phyloP scores from a whole-genome alignment of 1,284 basidiomycete genomes.

The Pholiota adiposa region DNA sequence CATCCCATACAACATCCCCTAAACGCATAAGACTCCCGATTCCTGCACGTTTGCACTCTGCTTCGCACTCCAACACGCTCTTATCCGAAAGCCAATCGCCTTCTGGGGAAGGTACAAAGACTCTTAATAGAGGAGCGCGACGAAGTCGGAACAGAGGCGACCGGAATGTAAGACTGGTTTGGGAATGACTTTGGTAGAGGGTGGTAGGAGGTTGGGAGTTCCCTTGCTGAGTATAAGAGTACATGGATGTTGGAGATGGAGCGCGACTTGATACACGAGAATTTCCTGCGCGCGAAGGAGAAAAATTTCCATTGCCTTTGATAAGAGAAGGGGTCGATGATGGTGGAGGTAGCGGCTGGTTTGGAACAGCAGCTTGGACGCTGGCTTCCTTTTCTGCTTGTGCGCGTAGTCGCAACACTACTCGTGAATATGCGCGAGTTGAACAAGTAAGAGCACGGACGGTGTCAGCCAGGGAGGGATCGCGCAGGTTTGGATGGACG shows the following conservation, averaged over 20 bases:
- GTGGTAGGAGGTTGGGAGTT: slow-evolving; percentile 23
- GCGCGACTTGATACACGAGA: slow-evolving; percentile 60
- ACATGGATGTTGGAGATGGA: slow-evolving; percentile 61
- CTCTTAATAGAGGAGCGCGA: slow-evolving; percentile 73
- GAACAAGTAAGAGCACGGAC: slow-evolving; percentile 57
- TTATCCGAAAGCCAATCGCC: slow-evolving; percentile 82
- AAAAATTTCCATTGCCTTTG: slow-evolving; percentile 18
- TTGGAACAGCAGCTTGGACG: slow-evolving; percentile 22
- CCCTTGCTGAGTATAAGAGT: slow-evolving; percentile 46
- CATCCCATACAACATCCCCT: slow-evolving; percentile 84
- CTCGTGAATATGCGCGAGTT: slow-evolving; percentile 72
- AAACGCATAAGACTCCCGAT: slow-evolving; percentile 60
- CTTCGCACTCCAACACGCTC: slow-evolving; percentile 78
- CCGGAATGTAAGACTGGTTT: slow-evolving; percentile 46
- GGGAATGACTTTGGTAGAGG: slow-evolving; percentile 23
- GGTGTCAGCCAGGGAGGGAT: slow-evolving; percentile 41
- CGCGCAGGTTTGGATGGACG: slow-evolving; percentile 43
- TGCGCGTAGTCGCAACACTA: slow-evolving; percentile 72
- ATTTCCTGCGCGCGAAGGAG: slow-evolving; percentile 23
- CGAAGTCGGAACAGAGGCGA: slow-evolving; percentile 70
- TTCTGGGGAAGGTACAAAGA: slow-evolving; percentile 81
- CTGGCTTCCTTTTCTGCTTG: slow-evolving; percentile 64
- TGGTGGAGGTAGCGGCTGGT: slow-evolving; percentile 14
- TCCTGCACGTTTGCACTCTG: slow-evolving; percentile 70
- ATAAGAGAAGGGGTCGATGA: slow-evolving; percentile 13